Evolutionary conservation across 805 yeast genomes (phyloP).

Genomic region (Pichia deserticola): DNA sequence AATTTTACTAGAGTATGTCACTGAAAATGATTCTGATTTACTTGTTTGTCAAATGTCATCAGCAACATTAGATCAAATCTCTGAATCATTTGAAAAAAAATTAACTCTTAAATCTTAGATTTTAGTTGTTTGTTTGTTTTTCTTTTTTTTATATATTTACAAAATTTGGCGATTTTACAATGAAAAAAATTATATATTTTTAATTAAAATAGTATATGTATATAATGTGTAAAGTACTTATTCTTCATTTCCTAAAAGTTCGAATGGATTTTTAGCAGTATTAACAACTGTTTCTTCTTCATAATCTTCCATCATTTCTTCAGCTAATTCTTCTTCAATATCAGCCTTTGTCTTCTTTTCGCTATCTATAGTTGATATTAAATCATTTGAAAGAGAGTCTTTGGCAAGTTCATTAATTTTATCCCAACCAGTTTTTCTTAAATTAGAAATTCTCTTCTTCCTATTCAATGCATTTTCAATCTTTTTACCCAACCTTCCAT

Average conservation of each 20-base stretch:
- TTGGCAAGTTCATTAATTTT: conserved; percentile 47
- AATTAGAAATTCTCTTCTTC: conserved; percentile 51
- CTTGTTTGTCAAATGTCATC: conserved; percentile 54
- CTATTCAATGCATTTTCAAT: conserved; percentile 58
- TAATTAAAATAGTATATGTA: too few relatives aligned
- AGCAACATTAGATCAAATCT: conserved; percentile 27
- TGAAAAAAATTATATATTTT: too few relatives aligned
- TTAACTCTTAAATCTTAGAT: background rate
- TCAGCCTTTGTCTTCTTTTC: conserved; percentile 13
- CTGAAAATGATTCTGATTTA: conserved; percentile 46
- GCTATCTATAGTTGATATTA: conserved; percentile 8
- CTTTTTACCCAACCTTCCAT: conserved; percentile 31
- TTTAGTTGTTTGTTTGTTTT: background rate
- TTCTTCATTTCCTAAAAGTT: conserved; percentile 21
- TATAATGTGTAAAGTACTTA: background rate
- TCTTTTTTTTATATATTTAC: too few relatives aligned
- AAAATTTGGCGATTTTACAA: too few relatives aligned
- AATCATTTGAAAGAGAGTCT: conserved; percentile 16
- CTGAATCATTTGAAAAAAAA: conserved; percentile 17
- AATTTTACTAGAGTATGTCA: conserved; percentile 35
- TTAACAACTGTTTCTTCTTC: conserved; percentile 8
- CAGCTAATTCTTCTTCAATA: conserved; percentile 12
- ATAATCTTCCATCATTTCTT: conserved; percentile 12
- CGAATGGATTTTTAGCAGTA: conserved; percentile 19
- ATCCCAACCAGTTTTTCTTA: conserved; percentile 72